phyloP scores from a whole-genome alignment of 2,329 filamentous ascomycete species.

The Exserohilum turcica region DNA sequence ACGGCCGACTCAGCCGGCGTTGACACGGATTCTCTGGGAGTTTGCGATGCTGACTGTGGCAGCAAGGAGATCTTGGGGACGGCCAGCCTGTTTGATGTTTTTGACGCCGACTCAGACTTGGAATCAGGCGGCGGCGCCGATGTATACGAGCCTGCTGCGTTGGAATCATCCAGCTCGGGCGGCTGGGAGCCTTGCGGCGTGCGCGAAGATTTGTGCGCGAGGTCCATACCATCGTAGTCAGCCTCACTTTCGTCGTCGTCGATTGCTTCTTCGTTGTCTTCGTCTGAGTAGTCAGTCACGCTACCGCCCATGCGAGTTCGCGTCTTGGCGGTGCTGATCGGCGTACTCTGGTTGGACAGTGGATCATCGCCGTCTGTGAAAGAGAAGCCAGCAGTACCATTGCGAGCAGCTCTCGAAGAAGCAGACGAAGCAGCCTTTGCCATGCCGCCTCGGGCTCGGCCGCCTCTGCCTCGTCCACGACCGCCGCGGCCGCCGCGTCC shows the following conservation, averaged over 20 bases:
- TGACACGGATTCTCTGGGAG: conserved; percentile 31
- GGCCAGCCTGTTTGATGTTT: conserved; percentile 12
- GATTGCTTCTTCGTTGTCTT: conserved; percentile 20
- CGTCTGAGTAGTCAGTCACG: conserved; percentile 20
- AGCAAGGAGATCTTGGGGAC: conserved; percentile 32
- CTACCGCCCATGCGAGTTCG: conserved; percentile 29
- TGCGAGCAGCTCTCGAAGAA: conserved; percentile 40
- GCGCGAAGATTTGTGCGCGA: conserved; percentile 15
- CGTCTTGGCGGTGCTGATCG: conserved; percentile 37
- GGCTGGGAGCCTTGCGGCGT: conserved; percentile 28
- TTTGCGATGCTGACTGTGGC: conserved; percentile 31
- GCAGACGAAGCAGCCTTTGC: conserved; percentile 32
- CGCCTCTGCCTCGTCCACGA: conserved; percentile 39
- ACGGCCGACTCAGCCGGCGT: conserved; percentile 31
- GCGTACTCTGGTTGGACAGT: conserved; percentile 43
- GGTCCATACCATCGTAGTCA: conserved; percentile 20
- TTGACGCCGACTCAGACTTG: conserved; percentile 12
- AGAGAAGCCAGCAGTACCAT: conserved; percentile 39
- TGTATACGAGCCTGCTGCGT: conserved; percentile 14
- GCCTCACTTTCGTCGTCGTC: conserved; percentile 26
- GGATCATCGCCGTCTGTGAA: conserved; percentile 44
- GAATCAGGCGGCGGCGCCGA: conserved; percentile 11
- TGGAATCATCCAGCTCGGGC: conserved; percentile 17
- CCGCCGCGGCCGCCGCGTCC: conserved; percentile 37
- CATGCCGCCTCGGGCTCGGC: conserved; percentile 31